Conservation (phyloP, 164 flowering plant species). For the Kingdonia uniflora region DNA sequence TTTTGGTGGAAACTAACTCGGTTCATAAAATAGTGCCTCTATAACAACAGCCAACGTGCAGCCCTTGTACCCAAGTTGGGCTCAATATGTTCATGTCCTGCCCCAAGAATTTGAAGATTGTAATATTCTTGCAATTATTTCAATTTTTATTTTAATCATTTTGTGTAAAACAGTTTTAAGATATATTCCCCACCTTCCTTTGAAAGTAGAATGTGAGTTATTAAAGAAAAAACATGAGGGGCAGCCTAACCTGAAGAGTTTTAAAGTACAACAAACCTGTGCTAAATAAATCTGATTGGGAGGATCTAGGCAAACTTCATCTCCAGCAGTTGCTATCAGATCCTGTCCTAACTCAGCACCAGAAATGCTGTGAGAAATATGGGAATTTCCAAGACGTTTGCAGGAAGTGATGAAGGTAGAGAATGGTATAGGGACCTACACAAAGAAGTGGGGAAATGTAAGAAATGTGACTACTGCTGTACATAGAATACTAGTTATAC, state of each 20-base stretch:
- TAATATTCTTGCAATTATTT: too few species aligned
- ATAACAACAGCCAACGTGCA: too few species aligned
- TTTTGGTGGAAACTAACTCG: too few species aligned
- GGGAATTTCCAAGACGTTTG: slow-evolving; percentile 22
- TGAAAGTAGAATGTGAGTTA: background rate
- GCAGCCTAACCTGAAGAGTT: background rate
- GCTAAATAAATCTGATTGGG: slow-evolving; percentile 66
- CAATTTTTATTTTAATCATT: too few species aligned
- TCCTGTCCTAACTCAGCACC: slow-evolving; percentile 17
- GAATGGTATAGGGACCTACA: slow-evolving; percentile 68
- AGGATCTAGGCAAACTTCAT: slow-evolving; percentile 11
- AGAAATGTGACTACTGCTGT: background rate
- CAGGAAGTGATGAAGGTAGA: slow-evolving; percentile 57
- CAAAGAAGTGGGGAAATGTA: slow-evolving; percentile 1
- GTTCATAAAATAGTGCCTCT: too few species aligned
- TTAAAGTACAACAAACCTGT: slow-evolving; percentile 37
- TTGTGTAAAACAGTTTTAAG: too few species aligned
- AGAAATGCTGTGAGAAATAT: slow-evolving; percentile 8
- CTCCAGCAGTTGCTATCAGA: slow-evolving; percentile 10
- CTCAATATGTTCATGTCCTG: too few species aligned
- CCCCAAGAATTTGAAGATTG: too few species aligned
- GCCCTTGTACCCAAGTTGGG: too few species aligned
- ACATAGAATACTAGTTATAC: too few species aligned
- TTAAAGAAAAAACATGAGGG: background rate
- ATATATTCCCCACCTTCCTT: too few species aligned